These are phyloP conservation scores for Pochonia chlamydosporia DNA, from an alignment of 2,329 filamentous ascomycete species.

Conservation along the genomic window DNA sequence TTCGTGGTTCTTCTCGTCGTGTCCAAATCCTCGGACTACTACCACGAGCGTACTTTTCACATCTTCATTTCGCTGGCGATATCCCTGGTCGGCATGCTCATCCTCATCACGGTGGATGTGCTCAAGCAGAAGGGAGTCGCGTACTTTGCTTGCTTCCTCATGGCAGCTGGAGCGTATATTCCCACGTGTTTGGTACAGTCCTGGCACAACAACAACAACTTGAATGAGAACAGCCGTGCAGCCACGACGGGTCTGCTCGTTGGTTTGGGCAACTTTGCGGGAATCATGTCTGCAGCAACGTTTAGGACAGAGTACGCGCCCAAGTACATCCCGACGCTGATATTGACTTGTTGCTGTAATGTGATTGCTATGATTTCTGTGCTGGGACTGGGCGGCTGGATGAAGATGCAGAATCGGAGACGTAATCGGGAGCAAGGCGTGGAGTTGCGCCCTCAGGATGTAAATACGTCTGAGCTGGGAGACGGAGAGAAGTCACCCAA, in stretches of 20 bases:
- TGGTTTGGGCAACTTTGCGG: slow-evolving; percentile 42
- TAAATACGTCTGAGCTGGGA: slow-evolving; percentile 31
- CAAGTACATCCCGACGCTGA: slow-evolving; percentile 40
- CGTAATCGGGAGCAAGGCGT: slow-evolving; percentile 31
- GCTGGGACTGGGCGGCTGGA: slow-evolving; percentile 34
- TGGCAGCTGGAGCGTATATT: slow-evolving; percentile 39
- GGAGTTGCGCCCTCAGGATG: slow-evolving; percentile 27
- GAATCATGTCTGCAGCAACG: slow-evolving; percentile 37
- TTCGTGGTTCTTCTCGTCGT: slow-evolving; percentile 39
- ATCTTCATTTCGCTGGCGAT: slow-evolving; percentile 29
- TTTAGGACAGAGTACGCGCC: slow-evolving; percentile 43
- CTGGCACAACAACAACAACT: slow-evolving; percentile 49
- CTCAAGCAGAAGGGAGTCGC: slow-evolving; percentile 34
- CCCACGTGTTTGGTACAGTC: slow-evolving; percentile 40
- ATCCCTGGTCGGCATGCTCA: slow-evolving; percentile 36
- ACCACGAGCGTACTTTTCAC: slow-evolving; percentile 39
- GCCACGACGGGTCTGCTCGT: slow-evolving; percentile 42
- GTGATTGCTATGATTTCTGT: slow-evolving; percentile 33
- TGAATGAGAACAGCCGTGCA: slow-evolving; percentile 40
- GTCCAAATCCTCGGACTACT: slow-evolving; percentile 36
- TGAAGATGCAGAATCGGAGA: slow-evolving; percentile 36
- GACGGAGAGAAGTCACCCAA: slow-evolving; percentile 30
- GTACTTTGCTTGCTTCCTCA: slow-evolving; percentile 45
- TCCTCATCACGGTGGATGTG: slow-evolving; percentile 37
- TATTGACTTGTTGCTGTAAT: slow-evolving; percentile 33